These are phyloP conservation scores for Silene conica DNA, from an alignment of 148 eudicot genomes.

Conservation along the genomic window DNA sequence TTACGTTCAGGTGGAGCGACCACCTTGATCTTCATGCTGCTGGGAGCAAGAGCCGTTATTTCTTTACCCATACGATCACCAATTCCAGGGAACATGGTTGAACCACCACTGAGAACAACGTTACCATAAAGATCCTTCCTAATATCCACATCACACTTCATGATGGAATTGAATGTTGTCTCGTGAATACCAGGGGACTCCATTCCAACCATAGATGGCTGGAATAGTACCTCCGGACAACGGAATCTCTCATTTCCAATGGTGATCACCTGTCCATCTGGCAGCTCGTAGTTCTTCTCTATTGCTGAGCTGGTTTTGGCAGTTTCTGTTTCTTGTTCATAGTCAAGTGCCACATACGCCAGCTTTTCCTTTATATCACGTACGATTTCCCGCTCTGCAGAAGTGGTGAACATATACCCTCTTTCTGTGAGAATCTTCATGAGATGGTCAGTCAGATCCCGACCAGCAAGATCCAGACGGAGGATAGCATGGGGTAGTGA, in stretches of 20 bases:
- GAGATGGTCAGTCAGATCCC: neutral
- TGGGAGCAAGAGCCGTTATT: neutral
- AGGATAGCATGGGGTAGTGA: neutral
- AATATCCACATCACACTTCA: neutral
- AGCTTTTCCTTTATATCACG: neutral
- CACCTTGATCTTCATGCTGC: neutral
- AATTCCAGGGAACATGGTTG: neutral
- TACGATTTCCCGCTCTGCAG: neutral
- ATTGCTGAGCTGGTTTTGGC: neutral
- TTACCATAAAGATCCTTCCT: neutral
- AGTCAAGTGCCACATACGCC: neutral
- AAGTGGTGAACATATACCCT: neutral
- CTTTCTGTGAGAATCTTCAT: neutral
- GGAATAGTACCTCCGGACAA: neutral
- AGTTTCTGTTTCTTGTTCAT: neutral
- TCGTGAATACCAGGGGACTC: neutral
- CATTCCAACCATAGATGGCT: neutral
- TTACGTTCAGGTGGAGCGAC: neutral
- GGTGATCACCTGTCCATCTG: neutral
- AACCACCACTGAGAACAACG: neutral
- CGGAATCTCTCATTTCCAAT: neutral
- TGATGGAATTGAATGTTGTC: neutral
- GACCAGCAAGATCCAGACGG: neutral
- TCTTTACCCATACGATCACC: neutral
- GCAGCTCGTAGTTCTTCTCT: neutral